Conservation (phyloP, 2,329 filamentous ascomycete genomes). For the Ceratocystiopsis minuta region DNA sequence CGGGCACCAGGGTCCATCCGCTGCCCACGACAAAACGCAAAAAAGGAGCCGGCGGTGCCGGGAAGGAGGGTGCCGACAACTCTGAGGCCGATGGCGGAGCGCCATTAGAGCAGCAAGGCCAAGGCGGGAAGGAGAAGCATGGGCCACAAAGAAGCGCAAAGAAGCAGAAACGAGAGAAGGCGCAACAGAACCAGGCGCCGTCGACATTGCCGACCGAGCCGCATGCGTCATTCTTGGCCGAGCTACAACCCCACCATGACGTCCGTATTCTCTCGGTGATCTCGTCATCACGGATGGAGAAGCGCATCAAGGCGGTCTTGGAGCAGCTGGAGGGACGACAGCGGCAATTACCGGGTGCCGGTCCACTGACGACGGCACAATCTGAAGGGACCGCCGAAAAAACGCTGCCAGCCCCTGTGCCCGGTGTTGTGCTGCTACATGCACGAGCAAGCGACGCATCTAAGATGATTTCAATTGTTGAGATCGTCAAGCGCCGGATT, state of each 20-base stretch:
- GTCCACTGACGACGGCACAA: too few relatives aligned
- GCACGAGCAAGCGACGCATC: slow-evolving; percentile 32
- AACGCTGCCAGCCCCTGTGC: slow-evolving; percentile 6
- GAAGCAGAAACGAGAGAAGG: slow-evolving; percentile 12
- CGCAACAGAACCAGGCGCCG: slow-evolving; percentile 13
- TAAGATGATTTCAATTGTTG: slow-evolving; percentile 51
- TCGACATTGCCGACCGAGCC: slow-evolving; percentile 16
- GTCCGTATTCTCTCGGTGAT: slow-evolving; percentile 36
- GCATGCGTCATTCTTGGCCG: slow-evolving; percentile 23
- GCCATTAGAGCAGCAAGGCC: background rate
- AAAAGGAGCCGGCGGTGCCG: too few relatives aligned
- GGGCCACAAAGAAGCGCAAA: background rate
- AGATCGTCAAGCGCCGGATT: slow-evolving; percentile 44
- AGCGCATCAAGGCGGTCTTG: slow-evolving; percentile 28
- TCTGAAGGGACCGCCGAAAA: background rate
- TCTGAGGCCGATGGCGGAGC: too few relatives aligned
- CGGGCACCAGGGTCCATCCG: background rate
- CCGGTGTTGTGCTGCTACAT: slow-evolving; percentile 28
- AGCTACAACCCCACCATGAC: slow-evolving; percentile 28
- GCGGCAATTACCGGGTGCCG: background rate
- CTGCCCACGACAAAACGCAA: background rate
- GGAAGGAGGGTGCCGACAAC: too few relatives aligned
- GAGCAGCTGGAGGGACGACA: slow-evolving; percentile 22
- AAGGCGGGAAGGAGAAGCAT: background rate
- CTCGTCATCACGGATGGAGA: slow-evolving; percentile 40